Evolutionary conservation across 805 yeast genomes (phyloP).

Genomic region (Zygotorulaspora florentina): DNA sequence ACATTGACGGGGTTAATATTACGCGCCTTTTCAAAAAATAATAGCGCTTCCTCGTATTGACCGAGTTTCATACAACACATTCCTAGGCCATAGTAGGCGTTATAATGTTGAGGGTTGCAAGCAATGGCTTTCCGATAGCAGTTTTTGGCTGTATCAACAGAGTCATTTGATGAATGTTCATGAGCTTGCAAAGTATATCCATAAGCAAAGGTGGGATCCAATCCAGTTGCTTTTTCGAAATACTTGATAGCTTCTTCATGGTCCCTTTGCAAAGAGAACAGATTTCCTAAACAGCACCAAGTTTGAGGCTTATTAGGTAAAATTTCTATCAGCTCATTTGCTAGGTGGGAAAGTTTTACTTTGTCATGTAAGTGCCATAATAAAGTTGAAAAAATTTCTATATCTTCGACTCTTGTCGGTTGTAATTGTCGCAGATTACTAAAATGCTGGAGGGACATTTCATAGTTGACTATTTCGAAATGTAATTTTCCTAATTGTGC

Average conservation of each 20-base stretch:
- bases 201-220: slow-evolving; percentile 70
- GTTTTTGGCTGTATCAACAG: slow-evolving; percentile 82
- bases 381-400: slow-evolving; percentile 87
- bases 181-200: slow-evolving; percentile 94
- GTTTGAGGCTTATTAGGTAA: slow-evolving; percentile 70
- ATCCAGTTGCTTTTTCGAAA: slow-evolving; percentile 69
- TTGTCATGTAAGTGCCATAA: slow-evolving; percentile 90
- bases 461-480: slow-evolving; percentile 84
- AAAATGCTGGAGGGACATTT: slow-evolving; percentile 65
- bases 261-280: slow-evolving; percentile 76
- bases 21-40: slow-evolving; percentile 81
- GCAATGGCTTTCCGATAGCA: slow-evolving; percentile 75
- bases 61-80: slow-evolving; percentile 89
- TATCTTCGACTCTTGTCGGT: slow-evolving; percentile 75
- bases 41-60: slow-evolving; percentile 75
- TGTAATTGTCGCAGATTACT: slow-evolving; percentile 60
- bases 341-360: slow-evolving; percentile 70
- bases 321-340: slow-evolving; percentile 71
- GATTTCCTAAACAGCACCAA: slow-evolving; percentile 90
- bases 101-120: slow-evolving; percentile 78
- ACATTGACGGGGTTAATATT: slow-evolving; percentile 87
- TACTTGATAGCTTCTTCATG: slow-evolving; percentile 87
- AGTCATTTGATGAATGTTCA: slow-evolving; percentile 82
- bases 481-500: slow-evolving; percentile 75
- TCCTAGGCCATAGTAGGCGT: slow-evolving; percentile 94